Evolutionary conservation across 2,329 filamentous ascomycete genomes (phyloP).

Genomic region (Ophiostoma tasmaniense): DNA sequence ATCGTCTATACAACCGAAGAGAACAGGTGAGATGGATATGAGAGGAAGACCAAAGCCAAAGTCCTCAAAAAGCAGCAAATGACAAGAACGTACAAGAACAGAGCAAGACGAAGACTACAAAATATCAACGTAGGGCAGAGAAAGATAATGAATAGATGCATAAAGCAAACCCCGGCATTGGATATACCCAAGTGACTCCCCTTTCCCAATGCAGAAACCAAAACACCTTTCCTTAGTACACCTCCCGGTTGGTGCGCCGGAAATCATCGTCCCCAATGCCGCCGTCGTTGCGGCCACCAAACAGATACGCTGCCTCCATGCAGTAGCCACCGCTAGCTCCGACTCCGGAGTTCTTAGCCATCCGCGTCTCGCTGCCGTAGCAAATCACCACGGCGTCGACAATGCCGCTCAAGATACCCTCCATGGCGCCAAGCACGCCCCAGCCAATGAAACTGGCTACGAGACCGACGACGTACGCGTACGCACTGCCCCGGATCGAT

Average conservation of each 20-base stretch:
- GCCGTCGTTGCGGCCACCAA: constrained; percentile 50
- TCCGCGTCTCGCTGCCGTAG: constrained; percentile 80
- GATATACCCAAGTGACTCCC: constrained; percentile 6
- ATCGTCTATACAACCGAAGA: neutral
- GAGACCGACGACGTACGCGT: constrained; percentile 88
- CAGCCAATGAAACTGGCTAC: constrained; percentile 93
- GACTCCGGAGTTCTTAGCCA: constrained; percentile 37
- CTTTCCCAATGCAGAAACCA: neutral
- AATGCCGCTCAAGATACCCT: constrained; percentile 77
- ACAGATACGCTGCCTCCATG: constrained; percentile 80
- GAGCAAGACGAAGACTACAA: neutral
- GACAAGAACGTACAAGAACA: neutral
- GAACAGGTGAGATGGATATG: neutral
- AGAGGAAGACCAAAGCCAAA: neutral
- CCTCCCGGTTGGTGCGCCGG: constrained; percentile 16
- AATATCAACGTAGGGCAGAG: neutral
- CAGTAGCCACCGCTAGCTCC: constrained; percentile 62
- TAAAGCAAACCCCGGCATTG: neutral
- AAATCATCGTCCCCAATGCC: constrained; percentile 15
- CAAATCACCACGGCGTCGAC: constrained; percentile 85
- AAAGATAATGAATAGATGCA: neutral
- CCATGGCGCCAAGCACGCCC: constrained; percentile 84
- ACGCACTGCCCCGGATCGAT: constrained; percentile 66
- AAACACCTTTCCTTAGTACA: constrained; percentile 14
- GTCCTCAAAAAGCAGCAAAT: neutral